Percentiles rank a stretch among this genome's conserved stretches.
phyloP scores from a whole-genome alignment of 2,329 filamentous ascomycete species.

The Cercospora nicotianae region DNA sequence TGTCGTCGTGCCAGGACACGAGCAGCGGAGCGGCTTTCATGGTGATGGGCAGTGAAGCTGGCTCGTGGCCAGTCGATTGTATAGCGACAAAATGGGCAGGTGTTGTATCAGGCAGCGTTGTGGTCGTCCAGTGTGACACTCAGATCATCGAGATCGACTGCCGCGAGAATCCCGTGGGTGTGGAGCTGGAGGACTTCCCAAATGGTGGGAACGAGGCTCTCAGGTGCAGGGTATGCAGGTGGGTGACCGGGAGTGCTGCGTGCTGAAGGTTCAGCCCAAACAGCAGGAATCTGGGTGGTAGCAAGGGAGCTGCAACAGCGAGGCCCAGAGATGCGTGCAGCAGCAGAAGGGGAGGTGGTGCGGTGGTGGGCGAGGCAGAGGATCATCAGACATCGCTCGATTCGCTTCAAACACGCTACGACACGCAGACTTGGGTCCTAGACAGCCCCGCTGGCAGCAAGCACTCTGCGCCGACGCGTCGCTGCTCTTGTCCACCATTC shows the following conservation, averaged over 20 bases:
- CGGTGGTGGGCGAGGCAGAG: neutral
- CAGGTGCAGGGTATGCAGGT: neutral
- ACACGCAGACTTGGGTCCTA: neutral
- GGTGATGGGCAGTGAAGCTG: conserved; percentile 21
- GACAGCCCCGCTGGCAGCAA: neutral
- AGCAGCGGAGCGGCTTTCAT: conserved; percentile 98
- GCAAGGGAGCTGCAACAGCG: neutral
- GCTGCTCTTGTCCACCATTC: neutral
- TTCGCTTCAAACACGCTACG: conserved; percentile 1
- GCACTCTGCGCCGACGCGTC: conserved; percentile 1
- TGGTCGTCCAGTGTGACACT: neutral
- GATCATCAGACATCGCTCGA: neutral
- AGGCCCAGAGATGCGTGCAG: neutral
- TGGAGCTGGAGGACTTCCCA: neutral
- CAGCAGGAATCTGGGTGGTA: neutral
- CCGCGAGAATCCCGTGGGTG: neutral
- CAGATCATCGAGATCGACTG: neutral
- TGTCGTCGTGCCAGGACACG: conserved; percentile 98
- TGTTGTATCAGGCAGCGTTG: neutral
- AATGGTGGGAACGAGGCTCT: neutral
- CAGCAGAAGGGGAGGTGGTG: neutral
- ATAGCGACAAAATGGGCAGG: conserved; percentile 17
- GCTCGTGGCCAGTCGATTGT: conserved; percentile 16
- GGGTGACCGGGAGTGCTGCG: neutral
- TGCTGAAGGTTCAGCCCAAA: neutral